Conservation (phyloP, 2,329 filamentous ascomycete species). For the Chaetomium sp. region DNA sequence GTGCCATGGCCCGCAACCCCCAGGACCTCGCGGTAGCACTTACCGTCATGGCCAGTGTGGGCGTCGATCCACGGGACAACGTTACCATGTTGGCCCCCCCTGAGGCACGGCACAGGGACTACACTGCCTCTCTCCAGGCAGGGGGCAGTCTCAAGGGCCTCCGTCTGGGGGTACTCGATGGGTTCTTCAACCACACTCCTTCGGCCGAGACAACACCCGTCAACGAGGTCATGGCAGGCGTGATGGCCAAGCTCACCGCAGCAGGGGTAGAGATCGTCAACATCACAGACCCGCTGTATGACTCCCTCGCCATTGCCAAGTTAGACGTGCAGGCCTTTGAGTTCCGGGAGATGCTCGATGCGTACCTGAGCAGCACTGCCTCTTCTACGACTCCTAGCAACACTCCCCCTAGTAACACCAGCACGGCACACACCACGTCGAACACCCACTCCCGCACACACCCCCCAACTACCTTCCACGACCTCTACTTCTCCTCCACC, state of each 20-base stretch:
- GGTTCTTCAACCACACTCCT: conserved; percentile 50
- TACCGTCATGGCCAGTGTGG: conserved; percentile 46
- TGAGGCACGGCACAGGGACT: conserved; percentile 37
- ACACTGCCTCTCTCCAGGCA: conserved; percentile 34
- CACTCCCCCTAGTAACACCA: no score
- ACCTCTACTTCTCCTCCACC: conserved; percentile 41
- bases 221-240: conserved; percentile 43
- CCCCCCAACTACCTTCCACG: conserved; percentile 39
- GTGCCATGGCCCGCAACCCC: conserved; percentile 46
- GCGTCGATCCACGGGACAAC: conserved; percentile 47
- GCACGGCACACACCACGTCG: no score
- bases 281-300: conserved; percentile 44
- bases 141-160: conserved; percentile 24
- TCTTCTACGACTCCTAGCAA: no score
- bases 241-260: conserved; percentile 38
- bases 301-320: conserved; percentile 41
- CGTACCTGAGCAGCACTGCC: conserved; percentile 44
- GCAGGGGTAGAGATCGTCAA: conserved; percentile 46
- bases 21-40: conserved; percentile 45
- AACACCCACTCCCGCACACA: no score
- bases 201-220: conserved; percentile 51
- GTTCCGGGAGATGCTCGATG: conserved; percentile 48
- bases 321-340: conserved; percentile 58
- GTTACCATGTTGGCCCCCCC: conserved; percentile 42
- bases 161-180: conserved; percentile 34